These are phyloP conservation scores for Termitomyces titanicus DNA, from an alignment of 768 basidiomycete species.

Conservation along the genomic window DNA sequence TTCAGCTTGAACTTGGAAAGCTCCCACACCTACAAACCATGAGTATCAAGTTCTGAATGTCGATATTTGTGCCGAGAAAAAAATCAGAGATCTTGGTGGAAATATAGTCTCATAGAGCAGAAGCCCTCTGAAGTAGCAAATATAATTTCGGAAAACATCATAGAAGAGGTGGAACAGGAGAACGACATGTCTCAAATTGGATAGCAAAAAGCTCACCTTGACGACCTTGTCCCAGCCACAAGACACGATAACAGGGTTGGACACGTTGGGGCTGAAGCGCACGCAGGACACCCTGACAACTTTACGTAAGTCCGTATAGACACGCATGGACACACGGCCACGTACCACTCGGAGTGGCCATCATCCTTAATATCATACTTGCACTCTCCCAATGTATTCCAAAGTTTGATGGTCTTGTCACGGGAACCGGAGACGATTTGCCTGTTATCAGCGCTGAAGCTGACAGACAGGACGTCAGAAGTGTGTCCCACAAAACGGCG, in stretches of 20 bases:
- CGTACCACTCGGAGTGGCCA: slow-evolving; percentile 92
- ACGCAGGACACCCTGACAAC: slow-evolving; percentile 91
- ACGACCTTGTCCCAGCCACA: slow-evolving; percentile 99
- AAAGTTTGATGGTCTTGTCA: slow-evolving; percentile 97
- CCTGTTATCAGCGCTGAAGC: slow-evolving; percentile 99
- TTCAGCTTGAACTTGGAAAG: slow-evolving; percentile 99
- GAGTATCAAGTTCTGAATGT: slow-evolving; percentile 10
- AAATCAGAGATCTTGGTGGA: slow-evolving; percentile 78
- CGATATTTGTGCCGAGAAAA: slow-evolving; percentile 29
- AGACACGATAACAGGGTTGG: slow-evolving; percentile 98
- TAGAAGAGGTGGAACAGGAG: slow-evolving; percentile 4
- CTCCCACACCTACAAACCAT: slow-evolving; percentile 85
- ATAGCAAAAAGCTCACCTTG: slow-evolving; percentile 63
- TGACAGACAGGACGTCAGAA: slow-evolving; percentile 96
- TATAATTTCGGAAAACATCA: slow-evolving; percentile 47
- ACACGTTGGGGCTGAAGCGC: slow-evolving; percentile 96
- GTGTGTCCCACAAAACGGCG: slow-evolving; percentile 98
- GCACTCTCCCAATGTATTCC: slow-evolving; percentile 99
- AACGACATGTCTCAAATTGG: not conserved
- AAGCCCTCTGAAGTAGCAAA: slow-evolving; percentile 87
- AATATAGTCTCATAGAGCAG: slow-evolving; percentile 66
- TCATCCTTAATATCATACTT: slow-evolving; percentile 99
- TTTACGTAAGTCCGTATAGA: slow-evolving; percentile 1
- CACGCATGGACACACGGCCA: slow-evolving; percentile 17
- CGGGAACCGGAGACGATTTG: slow-evolving; percentile 99